Evolutionary conservation across 805 yeast genomes (phyloP), one percentile per base, ranked within the genome.

Genomic region (Metschnikowia reukaufii): DNA sequence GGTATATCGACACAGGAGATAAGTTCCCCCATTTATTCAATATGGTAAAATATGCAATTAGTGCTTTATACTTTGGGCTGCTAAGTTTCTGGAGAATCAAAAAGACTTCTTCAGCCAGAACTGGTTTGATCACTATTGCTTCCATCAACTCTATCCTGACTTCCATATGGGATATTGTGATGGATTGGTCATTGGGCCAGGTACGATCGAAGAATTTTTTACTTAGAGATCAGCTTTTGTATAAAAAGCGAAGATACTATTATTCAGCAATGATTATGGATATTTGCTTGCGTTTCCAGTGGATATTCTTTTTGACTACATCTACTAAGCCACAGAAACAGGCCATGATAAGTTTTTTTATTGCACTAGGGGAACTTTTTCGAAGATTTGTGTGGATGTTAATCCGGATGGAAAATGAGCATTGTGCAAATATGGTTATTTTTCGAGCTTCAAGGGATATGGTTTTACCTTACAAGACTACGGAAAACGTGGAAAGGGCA

Each of bases 21-120:
- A 85, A 90, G 87, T 94, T 94, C 62, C 99, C 99, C 0, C 99
- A 94, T 73, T 67, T 92, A 47, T 91, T 96, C 4, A 94, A 94
- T 59, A 88, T 88, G 74, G 58, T 74, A 27, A 94, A 94, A 65
- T 94, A 92, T 62, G 58, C 77, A 0, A 67, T 84, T 31, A 78
- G 91, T 1, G 76, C 86, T 2, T 57, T 78, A 16, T 89, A 88
- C 64, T 83, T 87, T 65, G 79, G 82, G 58, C 70, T 84, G 6
- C 72, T 94, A 57, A 86, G 96, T 67, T 67, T 85, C 17, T 91
- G 88, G 63, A 79, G 98, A 52, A 86, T 89, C 41, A 74, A 83
- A 33, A 56, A 65, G 17, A 56, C 62, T 2, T 54, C 63, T 19
- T 57, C 59, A 15, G 65, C 74, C 52, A 73, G 84, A 46, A 80